Evolutionary conservation across 23 red algal genomes (phyloP).

Genomic region (Cyanidiococcus yangmingshanensis): DNA sequence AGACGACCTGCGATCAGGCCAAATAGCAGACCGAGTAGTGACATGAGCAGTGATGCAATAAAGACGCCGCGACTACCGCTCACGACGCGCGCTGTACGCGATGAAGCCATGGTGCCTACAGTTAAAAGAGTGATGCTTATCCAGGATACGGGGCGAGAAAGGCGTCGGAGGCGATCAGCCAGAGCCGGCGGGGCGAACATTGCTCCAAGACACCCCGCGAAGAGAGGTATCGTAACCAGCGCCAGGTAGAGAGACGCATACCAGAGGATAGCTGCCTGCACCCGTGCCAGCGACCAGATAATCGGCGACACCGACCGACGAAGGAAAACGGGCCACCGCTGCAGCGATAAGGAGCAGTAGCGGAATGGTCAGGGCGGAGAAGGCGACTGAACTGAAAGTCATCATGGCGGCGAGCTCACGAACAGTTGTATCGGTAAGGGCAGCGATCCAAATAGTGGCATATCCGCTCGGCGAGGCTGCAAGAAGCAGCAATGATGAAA

Average conservation of each 20-base stretch:
- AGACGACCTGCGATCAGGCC: background rate
- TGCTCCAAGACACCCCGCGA: background rate
- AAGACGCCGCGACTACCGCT: constrained; percentile 11
- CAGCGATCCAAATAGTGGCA: background rate
- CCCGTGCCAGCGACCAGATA: background rate
- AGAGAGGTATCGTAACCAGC: constrained; percentile 5
- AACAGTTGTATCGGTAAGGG: background rate
- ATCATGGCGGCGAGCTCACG: constrained; percentile 17
- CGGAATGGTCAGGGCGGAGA: constrained; percentile 5
- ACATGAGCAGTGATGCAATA: constrained; percentile 14
- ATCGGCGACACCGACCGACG: background rate
- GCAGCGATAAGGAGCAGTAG: constrained; percentile 4
- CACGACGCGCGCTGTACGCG: background rate
- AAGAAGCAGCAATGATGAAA: background rate
- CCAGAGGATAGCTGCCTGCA: background rate
- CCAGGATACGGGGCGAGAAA: background rate
- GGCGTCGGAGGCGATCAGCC: background rate
- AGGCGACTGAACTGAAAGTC: constrained; percentile 3
- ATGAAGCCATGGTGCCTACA: background rate
- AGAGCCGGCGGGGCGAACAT: background rate
- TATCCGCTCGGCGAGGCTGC: constrained; percentile 13
- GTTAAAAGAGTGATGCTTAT: background rate
- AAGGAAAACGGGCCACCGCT: constrained; percentile 5
- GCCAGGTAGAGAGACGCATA: background rate
- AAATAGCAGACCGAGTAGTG: background rate